Base-by-base conservation (phyloP, 352 stramenopile species). In the Paralagenidium karlingii region DNA sequence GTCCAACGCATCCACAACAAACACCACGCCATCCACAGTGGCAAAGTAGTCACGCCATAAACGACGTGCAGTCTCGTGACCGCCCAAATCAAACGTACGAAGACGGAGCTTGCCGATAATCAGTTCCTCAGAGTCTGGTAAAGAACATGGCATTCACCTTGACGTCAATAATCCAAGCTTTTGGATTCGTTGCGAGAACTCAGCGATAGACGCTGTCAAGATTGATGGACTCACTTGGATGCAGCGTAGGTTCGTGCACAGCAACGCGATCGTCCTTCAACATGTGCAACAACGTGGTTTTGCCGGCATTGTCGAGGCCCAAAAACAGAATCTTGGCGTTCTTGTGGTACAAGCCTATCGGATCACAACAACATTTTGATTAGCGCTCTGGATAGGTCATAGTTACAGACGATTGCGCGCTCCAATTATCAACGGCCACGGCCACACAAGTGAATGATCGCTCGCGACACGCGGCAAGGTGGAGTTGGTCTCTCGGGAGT, bases 281-380 rank as follows among this genome's bases (percentile, higher is more conserved):
- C 94, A 99, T 99, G 75, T 99, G 94, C 43, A 99, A 68, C 26
- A 99, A 68, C 20, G 96, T 99, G 10, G 96, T 99, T 71, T 99
- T 99, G 56, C 96, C 96, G 34, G 96, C 96, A 76, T 99, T 99
- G 65, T 99, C 96, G 21, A 99, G 67, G 20, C 96, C 96, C 20
- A 99, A 62, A 71, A 99, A 99, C 28, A 99, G 60, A 61, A 99
- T 98, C 73, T 99, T 99, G 52, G 95, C 96, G 63, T 98, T 98
- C 78, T 99, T 99, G 73, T 98, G 96, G 68, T 99, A 99, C 40
- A 99, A 78, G 36, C 96, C 96, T 98, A 71, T 5, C 15, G 30
- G 22, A 36, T 36, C 16, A 3, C 19, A n/a, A n/a, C n/a, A n/a
- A n/a, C n/a, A n/a, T n/a, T 33, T 16, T 13, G 28, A 16, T 13